Evolutionary conservation across 73 alveolate species (phyloP).

Genomic region (Tetrahymena borealis): DNA sequence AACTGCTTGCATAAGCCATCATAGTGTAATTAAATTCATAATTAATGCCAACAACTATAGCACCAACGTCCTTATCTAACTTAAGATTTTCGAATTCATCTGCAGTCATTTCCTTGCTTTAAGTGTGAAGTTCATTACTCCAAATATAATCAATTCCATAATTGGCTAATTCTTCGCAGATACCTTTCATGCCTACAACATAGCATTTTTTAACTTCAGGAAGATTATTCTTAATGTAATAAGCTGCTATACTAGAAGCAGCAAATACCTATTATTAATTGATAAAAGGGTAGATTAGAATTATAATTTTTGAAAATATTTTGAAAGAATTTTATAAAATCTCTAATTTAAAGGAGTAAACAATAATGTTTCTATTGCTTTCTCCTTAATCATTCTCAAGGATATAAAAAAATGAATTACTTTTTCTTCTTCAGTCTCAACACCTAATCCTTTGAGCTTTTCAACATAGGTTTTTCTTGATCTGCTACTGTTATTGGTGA

Average conservation of each 20-base stretch:
- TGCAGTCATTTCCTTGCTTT: constrained; percentile 19
- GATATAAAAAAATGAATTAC: neutral
- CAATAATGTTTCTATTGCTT: neutral
- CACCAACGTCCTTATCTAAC: constrained; percentile 53
- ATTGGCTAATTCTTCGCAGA: constrained; percentile 10
- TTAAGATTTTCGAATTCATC: constrained; percentile 29
- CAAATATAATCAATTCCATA: constrained; percentile 22
- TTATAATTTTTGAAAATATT: neutral
- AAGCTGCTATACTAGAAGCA: constrained; percentile 27
- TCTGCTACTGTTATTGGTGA: constrained; percentile 48
- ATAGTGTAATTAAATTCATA: constrained; percentile 34
- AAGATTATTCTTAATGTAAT: constrained; percentile 9
- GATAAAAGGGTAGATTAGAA: no score
- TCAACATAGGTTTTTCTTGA: constrained; percentile 31
- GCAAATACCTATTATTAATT: constrained; percentile 29
- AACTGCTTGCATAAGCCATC: constrained; percentile 51
- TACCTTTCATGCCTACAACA: constrained; percentile 40
- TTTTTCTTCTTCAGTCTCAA: constrained; percentile 8
- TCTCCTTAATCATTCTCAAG: neutral
- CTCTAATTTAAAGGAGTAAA: neutral
- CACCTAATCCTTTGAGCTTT: neutral
- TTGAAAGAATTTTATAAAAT: neutral
- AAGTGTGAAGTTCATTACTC: neutral
- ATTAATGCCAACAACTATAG: constrained; percentile 65
- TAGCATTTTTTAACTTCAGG: constrained; percentile 21